A percentile compares a stretch with the other conserved stretches of the same genome.
Conservation (phyloP, 176 grass and related monocot species). For the Panicum miliaceum region DNA sequence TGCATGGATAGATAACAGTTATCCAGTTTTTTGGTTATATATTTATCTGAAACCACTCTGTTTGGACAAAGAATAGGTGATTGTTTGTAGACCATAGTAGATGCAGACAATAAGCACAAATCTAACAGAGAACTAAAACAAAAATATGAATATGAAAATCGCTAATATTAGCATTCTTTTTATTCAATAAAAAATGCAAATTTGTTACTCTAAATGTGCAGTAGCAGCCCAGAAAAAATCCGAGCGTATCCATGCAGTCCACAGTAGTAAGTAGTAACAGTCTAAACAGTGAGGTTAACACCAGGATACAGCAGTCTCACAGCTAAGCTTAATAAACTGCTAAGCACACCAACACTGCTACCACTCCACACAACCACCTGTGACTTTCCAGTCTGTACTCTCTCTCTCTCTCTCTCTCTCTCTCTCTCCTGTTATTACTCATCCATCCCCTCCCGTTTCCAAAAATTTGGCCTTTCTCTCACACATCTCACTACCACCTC, state of each 20-base stretch:
- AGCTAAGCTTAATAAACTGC: slow-evolving; percentile 31
- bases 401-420: neutral
- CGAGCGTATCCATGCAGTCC: neutral
- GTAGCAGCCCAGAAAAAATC: neutral
- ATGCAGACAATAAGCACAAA: neutral
- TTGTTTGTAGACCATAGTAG: no score
- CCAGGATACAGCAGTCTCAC: slow-evolving; percentile 3
- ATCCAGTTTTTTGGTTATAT: neutral
- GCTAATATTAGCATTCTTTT: neutral
- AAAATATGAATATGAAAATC: neutral
- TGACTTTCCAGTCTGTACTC: slow-evolving; percentile 57
- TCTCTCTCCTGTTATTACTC: slow-evolving; percentile 35
- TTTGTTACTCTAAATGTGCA: neutral
- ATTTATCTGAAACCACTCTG: neutral
- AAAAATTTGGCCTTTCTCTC: slow-evolving; percentile 49
- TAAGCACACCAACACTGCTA: slow-evolving; percentile 23
- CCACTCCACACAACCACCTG: slow-evolving; percentile 42
- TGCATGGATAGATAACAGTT: neutral
- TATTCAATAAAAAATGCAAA: neutral
- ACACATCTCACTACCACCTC: slow-evolving; percentile 24
- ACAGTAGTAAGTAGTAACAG: slow-evolving; percentile 9
- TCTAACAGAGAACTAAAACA: neutral
- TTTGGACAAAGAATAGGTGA: neutral
- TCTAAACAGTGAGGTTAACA: slow-evolving; percentile 27
- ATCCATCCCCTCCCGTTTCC: slow-evolving; percentile 49